Base-by-base conservation (phyloP, 1,139 yeast genomes). In the Yamadazyma dendronema region DNA sequence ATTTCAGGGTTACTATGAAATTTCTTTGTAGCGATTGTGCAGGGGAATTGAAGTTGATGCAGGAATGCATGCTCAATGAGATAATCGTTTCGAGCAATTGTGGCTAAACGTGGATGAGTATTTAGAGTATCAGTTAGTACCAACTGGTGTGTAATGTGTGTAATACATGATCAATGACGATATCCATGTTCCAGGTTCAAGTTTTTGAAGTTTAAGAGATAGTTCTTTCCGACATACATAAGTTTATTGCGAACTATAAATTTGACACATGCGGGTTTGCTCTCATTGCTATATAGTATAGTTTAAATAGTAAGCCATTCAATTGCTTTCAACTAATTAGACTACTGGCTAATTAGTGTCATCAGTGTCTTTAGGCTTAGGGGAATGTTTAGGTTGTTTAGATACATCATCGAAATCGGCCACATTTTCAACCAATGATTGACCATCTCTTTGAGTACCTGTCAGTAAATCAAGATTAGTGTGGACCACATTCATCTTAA, bases 1-100 rank as follows among this genome's bases (percentile, higher is more conserved):
- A 35, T 38, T 38, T 34, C 37, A 34, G 40, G 36, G 36, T 37
- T 37, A 17, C 39, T 25, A 25, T 26, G 27, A 31, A 29, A 12
- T 25, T 35, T 17, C 22, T 10, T 16, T 13, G 21, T 5, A n/a
- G n/a, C 15, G 8, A 28, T 15, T 19, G 22, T 14, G 17, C 17
- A 15, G 29, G 29, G 16, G 10, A 27, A 17, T 17, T 9, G 13
- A 17, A 12, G 22, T 19, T 7, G 6, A 9, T 19, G 22, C 14
- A 12, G 14, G 27, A 24, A 6, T 24, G 14, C 13, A 24, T 24
- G 27, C 14, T 6, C 5, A 5, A 8, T 24, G 27, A 24, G 27
- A 24, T 24, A 10, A 21, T 19, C 22, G 22, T 6, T 19, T 7
- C 22, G 6, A 19, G 22, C 22, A 19, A 19, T 6, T 19, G 22